Percentiles rank a stretch among this genome's conserved stretches.
phyloP scores from a whole-genome alignment of 345 rosid genomes.

The Acer saccharum region DNA sequence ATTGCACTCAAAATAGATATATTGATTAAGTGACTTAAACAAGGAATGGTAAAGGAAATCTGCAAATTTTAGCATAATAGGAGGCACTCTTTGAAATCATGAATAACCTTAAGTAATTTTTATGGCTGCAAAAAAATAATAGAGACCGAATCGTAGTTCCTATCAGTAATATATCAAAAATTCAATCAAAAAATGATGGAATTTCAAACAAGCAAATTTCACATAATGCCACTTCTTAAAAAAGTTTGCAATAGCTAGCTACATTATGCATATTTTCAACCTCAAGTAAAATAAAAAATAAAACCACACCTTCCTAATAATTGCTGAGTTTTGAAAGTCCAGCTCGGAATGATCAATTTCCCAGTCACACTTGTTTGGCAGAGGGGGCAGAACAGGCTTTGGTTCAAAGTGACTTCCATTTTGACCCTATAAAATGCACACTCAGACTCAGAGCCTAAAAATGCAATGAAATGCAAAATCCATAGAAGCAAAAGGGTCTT shows the following conservation, averaged over 20 bases:
- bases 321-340: slow-evolving; percentile 72
- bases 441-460: slow-evolving; percentile 16
- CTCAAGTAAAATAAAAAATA: slow-evolving; percentile 3
- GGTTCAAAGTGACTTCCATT: slow-evolving; percentile 51
- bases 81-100: no score
- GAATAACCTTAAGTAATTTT: no score
- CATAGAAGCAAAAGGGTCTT: slow-evolving; percentile 1
- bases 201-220: not conserved
- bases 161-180: no score
- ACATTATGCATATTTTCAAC: slow-evolving; percentile 3
- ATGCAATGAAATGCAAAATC: not conserved
- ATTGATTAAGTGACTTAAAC: no score
- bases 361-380: slow-evolving; percentile 95
- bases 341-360: slow-evolving; percentile 95
- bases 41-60: no score
- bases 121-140: no score
- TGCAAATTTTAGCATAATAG: no score
- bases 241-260: not conserved
- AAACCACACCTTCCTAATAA: slow-evolving; percentile 73
- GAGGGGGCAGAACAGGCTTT: slow-evolving; percentile 91
- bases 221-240: slow-evolving; percentile 7
- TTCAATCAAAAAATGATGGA: not conserved
- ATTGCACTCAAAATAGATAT: not conserved
- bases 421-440: slow-evolving; percentile 73
- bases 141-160: no score